Evolutionary conservation across 441 rosid genomes (phyloP).

Genomic region (Populus hybrid): DNA sequence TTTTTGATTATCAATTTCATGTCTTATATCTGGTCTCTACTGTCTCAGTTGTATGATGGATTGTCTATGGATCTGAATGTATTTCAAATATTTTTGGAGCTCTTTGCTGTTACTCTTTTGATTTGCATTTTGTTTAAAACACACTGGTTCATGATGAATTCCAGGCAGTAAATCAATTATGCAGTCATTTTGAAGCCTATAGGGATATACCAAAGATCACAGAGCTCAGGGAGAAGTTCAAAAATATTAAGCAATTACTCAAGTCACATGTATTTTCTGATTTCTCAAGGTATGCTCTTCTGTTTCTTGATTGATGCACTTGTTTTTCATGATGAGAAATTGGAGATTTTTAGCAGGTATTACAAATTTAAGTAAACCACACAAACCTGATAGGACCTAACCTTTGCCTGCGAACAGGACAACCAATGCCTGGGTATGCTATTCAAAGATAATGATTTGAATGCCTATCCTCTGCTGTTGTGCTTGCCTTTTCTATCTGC

Average conservation of each 20-base stretch:
- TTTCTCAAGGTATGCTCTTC: constrained; percentile 74
- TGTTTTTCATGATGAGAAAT: neutral
- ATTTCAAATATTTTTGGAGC: neutral
- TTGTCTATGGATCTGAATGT: neutral
- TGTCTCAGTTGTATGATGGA: neutral
- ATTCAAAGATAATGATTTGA: neutral
- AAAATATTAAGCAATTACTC: constrained; percentile 92
- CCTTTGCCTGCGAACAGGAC: neutral
- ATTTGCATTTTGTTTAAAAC: constrained; percentile 19
- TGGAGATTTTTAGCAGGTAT: neutral
- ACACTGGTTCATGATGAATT: constrained; percentile 30
- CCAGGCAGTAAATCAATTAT: constrained; percentile 99
- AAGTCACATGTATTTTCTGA: constrained; percentile 97
- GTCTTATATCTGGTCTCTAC: neutral
- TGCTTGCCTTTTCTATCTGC: neutral
- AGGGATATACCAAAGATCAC: constrained; percentile 97
- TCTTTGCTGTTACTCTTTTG: neutral
- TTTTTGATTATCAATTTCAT: neutral
- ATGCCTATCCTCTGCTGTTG: neutral
- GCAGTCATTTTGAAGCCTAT: constrained; percentile 97
- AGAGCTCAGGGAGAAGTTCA: constrained; percentile 94
- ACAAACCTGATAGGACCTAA: neutral
- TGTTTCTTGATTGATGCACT: neutral
- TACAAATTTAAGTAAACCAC: neutral
- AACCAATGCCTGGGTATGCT: neutral